Base-by-base conservation (phyloP, 2,329 filamentous ascomycete genomes). In the Colletotrichum acutatum region DNA sequence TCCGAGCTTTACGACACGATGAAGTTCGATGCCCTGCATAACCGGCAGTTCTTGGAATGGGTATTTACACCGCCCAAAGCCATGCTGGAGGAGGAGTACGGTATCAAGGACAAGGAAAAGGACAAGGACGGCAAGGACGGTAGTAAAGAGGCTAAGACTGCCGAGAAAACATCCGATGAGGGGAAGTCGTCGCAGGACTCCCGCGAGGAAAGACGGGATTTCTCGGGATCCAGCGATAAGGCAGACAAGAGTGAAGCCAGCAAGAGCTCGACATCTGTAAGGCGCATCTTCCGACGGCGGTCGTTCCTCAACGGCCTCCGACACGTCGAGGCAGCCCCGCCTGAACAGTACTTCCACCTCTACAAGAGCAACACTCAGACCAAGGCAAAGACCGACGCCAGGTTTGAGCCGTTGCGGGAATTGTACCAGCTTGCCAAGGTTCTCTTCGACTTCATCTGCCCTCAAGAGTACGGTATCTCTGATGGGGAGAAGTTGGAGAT, bases 21-120 rank as follows among this genome's bases (percentile, higher is more conserved):
- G 97, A 99, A 99, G 83, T 99, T 98, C 76, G 97, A 99, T 81
- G 97, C 97, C 1, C 87, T 99, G 16, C 97, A 99, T 83, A 99
- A 99, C 80, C 92, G 97, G 2, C 94, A 95, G 75, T 99, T 99
- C 79, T 86, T 99, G 4, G 97, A 99, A 82, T 98, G 97, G 94
- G 93, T 98, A 0, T 99, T 99, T 78, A 97, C 95, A 19, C 97
- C 97, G 1, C 92, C 94, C 42, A 92, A 91, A 78, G 88, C 87
- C 71, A 94, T 97, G 83, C 85, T 96, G 12, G 93, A 93, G 66
- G 93, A 96, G 65, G 91, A 93, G 75, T 87, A 88, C 74, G 86
- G 82, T 60, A 85, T 82, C 75, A 83, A 79, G 37, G 82, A 83
- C 52, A 76, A 75, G 34, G 78, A 77, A 22, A 66, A 72, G 66